Percentiles rank a stretch among this genome's conserved stretches.
phyloP scores from a whole-genome alignment of 768 basidiomycete genomes.

The Lentinus tigrinus region DNA sequence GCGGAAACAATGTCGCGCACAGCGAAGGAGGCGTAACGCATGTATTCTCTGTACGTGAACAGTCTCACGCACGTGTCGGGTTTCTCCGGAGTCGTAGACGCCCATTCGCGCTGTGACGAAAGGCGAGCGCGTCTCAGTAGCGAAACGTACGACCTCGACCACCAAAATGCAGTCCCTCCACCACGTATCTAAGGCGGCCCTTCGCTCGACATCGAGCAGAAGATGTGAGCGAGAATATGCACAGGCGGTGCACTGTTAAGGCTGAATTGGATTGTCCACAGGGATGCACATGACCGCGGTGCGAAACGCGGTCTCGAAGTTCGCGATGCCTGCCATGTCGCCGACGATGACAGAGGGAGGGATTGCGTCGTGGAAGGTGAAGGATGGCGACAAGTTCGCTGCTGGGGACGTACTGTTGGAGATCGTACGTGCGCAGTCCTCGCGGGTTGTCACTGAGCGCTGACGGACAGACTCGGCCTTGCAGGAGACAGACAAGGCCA shows the following conservation, averaged over 20 bases:
- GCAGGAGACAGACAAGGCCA: conserved; percentile 93
- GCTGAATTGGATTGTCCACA: conserved; percentile 21
- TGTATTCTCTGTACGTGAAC: too few relatives aligned
- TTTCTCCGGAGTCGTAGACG: conserved; percentile 2
- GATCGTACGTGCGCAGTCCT: conserved; percentile 58
- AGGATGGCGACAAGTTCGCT: conserved; percentile 75
- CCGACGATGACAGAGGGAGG: conserved; percentile 97
- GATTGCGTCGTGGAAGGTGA: conserved; percentile 88
- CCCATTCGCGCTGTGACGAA: neutral
- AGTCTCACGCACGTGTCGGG: neutral
- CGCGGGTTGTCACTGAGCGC: neutral
- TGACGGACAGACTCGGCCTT: neutral
- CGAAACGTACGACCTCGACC: conserved; percentile 7
- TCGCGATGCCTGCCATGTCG: conserved; percentile 96
- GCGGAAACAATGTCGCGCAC: too few relatives aligned
- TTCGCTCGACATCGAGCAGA: conserved; percentile 13
- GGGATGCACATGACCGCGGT: conserved; percentile 53
- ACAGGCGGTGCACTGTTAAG: neutral
- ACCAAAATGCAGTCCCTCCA: conserved; percentile 21
- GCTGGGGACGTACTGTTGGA: conserved; percentile 87
- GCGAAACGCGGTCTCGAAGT: conserved; percentile 64
- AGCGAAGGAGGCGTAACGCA: too few relatives aligned
- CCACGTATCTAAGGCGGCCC: conserved; percentile 15
- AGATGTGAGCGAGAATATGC: conserved; percentile 14
- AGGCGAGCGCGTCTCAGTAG: neutral